Base-by-base conservation (phyloP, 192 early-diverging fungal genomes). In the Entophlyctis helioformis region DNA sequence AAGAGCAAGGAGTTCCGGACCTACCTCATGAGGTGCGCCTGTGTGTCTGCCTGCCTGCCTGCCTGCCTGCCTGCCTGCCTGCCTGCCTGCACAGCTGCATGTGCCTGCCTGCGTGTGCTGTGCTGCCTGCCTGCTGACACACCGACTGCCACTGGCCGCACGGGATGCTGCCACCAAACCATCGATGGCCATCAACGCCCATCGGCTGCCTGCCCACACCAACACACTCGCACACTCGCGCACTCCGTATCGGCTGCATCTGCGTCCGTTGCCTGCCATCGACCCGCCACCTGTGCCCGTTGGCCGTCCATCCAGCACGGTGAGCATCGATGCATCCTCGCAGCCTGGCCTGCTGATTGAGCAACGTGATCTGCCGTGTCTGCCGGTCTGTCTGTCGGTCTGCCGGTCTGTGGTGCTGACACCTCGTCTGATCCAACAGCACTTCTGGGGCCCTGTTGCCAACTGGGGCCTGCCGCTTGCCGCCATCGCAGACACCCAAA, bases 391-490 rank as follows among this genome's bases (percentile, higher is more conserved):
- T 48, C 23, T 15, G 26, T 25, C 16, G 0, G 25, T 1, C 36
- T n/a, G 49, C 12, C 13, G 19, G 42, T 8, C 9, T 33, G n/a
- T n/a, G 31, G 13, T 41, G 44, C 26, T 20, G 11, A 53, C 22
- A 7, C 18, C 29, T 26, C 35, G 23, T 23, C 26, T 33, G 28
- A 25, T 39, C 22, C 22, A 20, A 4, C 44, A 69, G 60, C 71
- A 73, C 51, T 73, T 73, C 52, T 73, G 71, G 71, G 71, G 71
- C 15, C 71, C 67, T 33, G 63, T 73, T 12, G 71, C 71, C 19
- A 73, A 73, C 57, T 73, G 94, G 94, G 94, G 94, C 38, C 78
- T 98, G 42, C 94, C 94, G 36, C 47, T 98, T 23, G 92, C 91
- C 25, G 94, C 94, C 8, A 87, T 95, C 47, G 85, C 86, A 33